Percentiles rank a stretch among this genome's conserved stretches.
These are phyloP conservation scores for Lablab purpureus DNA, from an alignment of 306 rosid genomes.

Conservation along the genomic window DNA sequence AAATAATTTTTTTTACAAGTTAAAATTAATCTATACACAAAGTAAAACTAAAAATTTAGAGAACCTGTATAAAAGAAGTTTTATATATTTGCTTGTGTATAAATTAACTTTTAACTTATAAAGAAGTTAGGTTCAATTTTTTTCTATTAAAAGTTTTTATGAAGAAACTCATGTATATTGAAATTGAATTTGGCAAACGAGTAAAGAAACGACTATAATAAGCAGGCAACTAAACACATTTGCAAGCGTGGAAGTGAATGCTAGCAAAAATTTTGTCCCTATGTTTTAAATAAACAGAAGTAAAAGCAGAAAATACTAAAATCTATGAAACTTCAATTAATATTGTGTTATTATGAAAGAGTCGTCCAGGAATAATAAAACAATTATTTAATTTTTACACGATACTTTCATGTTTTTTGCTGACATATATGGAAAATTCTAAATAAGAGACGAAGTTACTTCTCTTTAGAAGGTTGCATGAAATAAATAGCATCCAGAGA, in stretches of 20 bases:
- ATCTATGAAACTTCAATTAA: not conserved
- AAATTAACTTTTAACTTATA: no score
- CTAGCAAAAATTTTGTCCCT: not conserved
- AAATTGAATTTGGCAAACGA: not conserved
- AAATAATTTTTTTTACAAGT: no score
- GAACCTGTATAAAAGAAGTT: no score
- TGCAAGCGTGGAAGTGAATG: not conserved
- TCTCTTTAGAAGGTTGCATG: conserved; percentile 91
- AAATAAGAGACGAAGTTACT: conserved; percentile 59
- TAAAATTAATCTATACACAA: no score
- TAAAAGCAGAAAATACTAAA: not conserved
- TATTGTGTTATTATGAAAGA: not conserved
- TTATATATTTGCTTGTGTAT: no score
- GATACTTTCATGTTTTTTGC: not conserved
- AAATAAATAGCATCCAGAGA: conserved; percentile 91
- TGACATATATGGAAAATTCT: conserved; percentile 11
- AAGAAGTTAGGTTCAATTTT: no score
- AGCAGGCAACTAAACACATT: not conserved
- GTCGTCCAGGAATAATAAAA: conserved; percentile 14
- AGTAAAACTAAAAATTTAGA: no score
- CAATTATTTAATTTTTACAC: conserved; percentile 16
- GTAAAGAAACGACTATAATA: not conserved
- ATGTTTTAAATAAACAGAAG: not conserved
- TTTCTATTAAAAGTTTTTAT: no score
- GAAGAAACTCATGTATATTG: not conserved